phyloP scores from a whole-genome alignment of 2,329 filamentous ascomycete genomes.

The Macrophomina tecta region DNA sequence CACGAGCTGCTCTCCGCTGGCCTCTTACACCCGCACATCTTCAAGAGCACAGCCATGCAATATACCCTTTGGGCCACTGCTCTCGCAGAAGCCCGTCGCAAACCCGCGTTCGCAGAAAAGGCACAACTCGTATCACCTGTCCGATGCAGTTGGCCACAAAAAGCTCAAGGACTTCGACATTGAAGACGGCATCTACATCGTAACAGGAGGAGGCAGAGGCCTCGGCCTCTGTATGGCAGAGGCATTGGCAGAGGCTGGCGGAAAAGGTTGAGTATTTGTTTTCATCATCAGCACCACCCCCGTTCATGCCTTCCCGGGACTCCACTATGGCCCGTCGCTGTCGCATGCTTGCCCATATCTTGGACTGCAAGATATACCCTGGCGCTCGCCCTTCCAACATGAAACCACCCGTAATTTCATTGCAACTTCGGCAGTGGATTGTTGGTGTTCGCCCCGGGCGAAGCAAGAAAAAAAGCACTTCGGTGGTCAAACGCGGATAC shows the following conservation, averaged over 20 bases:
- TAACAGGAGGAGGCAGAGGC: constrained; percentile 70
- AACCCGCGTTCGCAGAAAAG: background rate
- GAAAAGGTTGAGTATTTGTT: constrained; percentile 53
- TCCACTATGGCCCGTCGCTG: background rate
- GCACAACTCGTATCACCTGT: background rate
- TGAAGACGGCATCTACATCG: constrained; percentile 48
- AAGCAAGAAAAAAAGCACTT: background rate
- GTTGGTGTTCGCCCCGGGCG: background rate
- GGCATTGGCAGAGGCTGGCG: constrained; percentile 75
- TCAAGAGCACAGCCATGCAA: background rate
- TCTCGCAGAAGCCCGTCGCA: background rate
- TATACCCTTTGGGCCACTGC: background rate
- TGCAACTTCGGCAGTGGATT: background rate
- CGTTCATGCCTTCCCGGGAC: background rate
- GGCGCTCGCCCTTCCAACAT: background rate
- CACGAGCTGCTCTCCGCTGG: background rate
- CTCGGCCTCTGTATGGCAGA: constrained; percentile 75
- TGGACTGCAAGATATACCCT: background rate
- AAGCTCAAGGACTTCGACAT: constrained; percentile 36
- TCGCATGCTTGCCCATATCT: background rate
- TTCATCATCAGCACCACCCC: background rate
- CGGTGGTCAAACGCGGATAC: background rate
- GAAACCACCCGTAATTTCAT: background rate
- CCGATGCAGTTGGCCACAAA: constrained; percentile 26
- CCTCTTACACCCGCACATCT: background rate